Evolutionary conservation across 352 stramenopile species (phyloP).

Genomic region (Phytophthora europaea): DNA sequence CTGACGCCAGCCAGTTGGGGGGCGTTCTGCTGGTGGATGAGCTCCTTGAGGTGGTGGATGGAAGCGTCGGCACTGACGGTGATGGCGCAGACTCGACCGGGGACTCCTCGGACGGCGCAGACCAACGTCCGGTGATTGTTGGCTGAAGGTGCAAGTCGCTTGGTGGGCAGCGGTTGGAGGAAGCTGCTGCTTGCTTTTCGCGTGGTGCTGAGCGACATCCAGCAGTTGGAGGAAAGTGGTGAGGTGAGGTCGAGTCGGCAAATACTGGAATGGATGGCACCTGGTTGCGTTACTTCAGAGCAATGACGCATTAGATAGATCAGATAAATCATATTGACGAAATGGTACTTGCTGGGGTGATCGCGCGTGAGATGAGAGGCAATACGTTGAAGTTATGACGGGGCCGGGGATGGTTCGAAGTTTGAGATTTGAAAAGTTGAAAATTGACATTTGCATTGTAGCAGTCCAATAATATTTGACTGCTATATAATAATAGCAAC

Average conservation of each 20-base stretch:
- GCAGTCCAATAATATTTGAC: too few relatives aligned
- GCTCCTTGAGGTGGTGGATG: neutral
- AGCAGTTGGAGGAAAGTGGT: neutral
- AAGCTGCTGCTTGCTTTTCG: neutral
- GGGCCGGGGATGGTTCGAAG: too few relatives aligned
- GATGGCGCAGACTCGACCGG: neutral
- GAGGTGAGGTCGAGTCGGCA: neutral
- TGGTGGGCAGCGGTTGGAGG: neutral
- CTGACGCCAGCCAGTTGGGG: neutral
- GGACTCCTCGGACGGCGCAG: neutral
- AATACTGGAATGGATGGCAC: neutral
- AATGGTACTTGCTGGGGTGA: too few relatives aligned
- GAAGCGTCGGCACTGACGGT: neutral
- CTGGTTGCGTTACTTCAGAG: too few relatives aligned
- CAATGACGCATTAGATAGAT: too few relatives aligned
- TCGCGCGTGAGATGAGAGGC: too few relatives aligned
- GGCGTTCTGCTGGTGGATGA: neutral
- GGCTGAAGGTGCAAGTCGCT: neutral
- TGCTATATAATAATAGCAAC: too few relatives aligned
- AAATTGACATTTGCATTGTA: too few relatives aligned
- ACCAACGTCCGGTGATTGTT: neutral
- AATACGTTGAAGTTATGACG: too few relatives aligned
- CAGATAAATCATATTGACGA: too few relatives aligned
- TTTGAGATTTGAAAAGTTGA: too few relatives aligned
- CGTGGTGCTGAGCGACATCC: neutral